phyloP scores from a whole-genome alignment of 352 stramenopile species.

The Thraustotheca clavata region DNA sequence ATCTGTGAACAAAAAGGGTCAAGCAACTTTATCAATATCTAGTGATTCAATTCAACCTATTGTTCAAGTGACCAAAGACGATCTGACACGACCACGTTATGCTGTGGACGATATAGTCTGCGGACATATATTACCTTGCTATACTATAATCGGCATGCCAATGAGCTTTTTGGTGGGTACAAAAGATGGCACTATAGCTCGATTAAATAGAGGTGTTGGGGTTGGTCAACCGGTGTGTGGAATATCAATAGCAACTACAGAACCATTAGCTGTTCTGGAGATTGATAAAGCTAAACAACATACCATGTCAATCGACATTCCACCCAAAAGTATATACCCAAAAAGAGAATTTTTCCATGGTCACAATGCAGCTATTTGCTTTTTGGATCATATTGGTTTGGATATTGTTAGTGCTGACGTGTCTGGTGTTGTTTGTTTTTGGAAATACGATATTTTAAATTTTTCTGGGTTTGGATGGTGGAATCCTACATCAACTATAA shows the following conservation, averaged over 20 bases:
- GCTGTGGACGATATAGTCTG: background rate
- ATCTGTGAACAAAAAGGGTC: too few species aligned
- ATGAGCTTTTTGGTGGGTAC: background rate
- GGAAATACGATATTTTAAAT: background rate
- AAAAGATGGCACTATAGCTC: background rate
- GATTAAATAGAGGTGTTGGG: too few species aligned
- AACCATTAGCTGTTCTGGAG: too few species aligned
- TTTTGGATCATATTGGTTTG: background rate
- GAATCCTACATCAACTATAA: background rate
- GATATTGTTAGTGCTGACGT: background rate
- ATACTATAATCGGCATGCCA: background rate
- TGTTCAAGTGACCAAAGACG: background rate
- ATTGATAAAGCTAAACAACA: too few species aligned
- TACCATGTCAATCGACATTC: too few species aligned
- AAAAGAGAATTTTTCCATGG: slow-evolving; percentile 2
- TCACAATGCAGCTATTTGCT: background rate
- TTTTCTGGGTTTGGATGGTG: background rate
- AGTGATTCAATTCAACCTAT: too few species aligned
- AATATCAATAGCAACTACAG: too few species aligned
- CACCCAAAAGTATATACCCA: too few species aligned
- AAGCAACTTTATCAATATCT: too few species aligned
- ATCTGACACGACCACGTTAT: background rate
- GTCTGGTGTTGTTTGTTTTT: background rate
- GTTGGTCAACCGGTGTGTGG: background rate
- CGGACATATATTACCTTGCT: background rate